Evolutionary conservation across 2,329 filamentous ascomycete genomes (phyloP), one percentile per base, ranked within the genome.

Genomic region (Sphaerostilbella broomeana): DNA sequence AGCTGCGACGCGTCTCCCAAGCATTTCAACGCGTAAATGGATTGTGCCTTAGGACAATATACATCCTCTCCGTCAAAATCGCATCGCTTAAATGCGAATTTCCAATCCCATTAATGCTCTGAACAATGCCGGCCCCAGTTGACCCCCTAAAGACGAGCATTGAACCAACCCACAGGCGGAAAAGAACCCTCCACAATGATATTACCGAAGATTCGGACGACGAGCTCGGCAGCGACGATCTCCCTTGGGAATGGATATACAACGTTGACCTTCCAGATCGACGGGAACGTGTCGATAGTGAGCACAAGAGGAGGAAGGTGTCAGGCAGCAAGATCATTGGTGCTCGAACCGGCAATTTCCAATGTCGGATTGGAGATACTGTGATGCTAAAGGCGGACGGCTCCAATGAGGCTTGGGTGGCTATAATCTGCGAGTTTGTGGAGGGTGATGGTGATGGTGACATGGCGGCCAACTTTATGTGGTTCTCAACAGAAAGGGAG

Each of bases 401-500:
- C 4, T 76, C 78, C 27, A 86, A 86, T 48, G 87, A 94, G 53
- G 84, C 88, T 9, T 98, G 92, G 89, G 84, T 94, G 3, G 92
- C 86, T 22, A 79, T 98, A 46, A 83, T 95, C 37, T 84, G 82
- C 53, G 81, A 86, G 29, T 95, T 98, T 50, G 58, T 81, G 26
- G 80, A 90, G 31, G 77, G 81, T 21, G 80, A 85, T 15, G 80
- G 84, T 10, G 57, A 63, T 12, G 62, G 56, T 17, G 61, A 84
- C 29, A 95, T 87, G 69, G 79, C 81, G 18, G 90, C 85, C 40
- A 84, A 83, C 47, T 92, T 98, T 56, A 82, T 95, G 73, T 98
- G 92, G 92, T 95, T 98, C 58, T 88, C 86, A 1, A 87, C 86
- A 0, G 85, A 94, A 53, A 85, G 84, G 54, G 90, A 97, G 63